Evolutionary conservation across 495 filamentous ascomycete species (phyloP).

Genomic region (Trichocladium uniseriatum): DNA sequence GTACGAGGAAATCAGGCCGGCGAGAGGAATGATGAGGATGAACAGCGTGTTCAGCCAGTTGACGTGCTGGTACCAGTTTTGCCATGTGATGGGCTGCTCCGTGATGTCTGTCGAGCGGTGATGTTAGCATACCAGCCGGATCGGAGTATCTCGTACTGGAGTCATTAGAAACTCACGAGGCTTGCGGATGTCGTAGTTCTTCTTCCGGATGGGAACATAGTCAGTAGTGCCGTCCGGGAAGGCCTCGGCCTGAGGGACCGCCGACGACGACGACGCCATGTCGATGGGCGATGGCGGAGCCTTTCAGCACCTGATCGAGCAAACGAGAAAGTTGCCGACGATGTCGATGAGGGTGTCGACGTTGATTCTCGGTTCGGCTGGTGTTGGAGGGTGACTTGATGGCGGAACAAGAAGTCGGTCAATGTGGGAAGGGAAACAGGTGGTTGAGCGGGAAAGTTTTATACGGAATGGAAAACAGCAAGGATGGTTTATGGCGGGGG

Average conservation of each 20-base stretch:
- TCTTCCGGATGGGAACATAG: slow-evolving; percentile 35
- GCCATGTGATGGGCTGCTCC: slow-evolving; percentile 59
- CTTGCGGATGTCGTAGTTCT: slow-evolving; percentile 42
- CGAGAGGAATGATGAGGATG: slow-evolving; percentile 75
- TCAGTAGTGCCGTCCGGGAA: slow-evolving; percentile 43
- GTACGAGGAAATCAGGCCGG: slow-evolving; percentile 65
- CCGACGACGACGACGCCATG: slow-evolving; percentile 39
- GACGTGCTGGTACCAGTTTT: slow-evolving; percentile 88
- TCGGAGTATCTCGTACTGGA: too few species aligned
- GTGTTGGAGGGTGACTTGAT: slow-evolving; percentile 1
- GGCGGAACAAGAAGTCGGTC: slow-evolving; percentile 2
- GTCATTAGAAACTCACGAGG: slow-evolving; percentile 17
- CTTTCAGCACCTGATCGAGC: slow-evolving; percentile 7
- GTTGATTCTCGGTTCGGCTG: slow-evolving; percentile 1
- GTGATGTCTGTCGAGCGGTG: slow-evolving; percentile 34
- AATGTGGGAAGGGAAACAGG: slow-evolving; percentile 5
- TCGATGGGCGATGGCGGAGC: slow-evolving; percentile 5
- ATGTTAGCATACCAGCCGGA: neutral
- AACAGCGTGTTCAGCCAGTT: slow-evolving; percentile 89
- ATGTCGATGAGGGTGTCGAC: slow-evolving; percentile 2
- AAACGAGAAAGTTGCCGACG: neutral
- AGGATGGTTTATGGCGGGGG: slow-evolving; percentile 16
- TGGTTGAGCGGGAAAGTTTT: slow-evolving; percentile 18
- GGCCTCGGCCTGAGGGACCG: slow-evolving; percentile 29
- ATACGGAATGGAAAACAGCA: slow-evolving; percentile 14